Base-by-base conservation (phyloP, 192 early-diverging fungal genomes). In the Coemansia erecta region DNA sequence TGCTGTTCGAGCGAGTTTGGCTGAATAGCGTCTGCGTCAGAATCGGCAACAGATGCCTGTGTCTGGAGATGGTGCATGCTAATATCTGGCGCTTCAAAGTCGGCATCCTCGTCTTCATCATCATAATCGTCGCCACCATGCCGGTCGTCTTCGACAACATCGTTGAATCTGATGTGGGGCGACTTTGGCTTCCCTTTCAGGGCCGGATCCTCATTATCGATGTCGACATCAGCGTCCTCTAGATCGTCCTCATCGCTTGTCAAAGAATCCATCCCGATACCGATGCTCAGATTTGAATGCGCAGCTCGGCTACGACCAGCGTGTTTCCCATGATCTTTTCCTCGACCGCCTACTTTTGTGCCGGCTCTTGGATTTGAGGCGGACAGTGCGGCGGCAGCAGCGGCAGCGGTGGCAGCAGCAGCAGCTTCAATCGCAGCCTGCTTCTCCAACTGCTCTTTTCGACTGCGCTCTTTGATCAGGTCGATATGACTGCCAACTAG, bases 71-170 rank as follows among this genome's bases (percentile, higher is more conserved):
- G 52, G 26, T 40, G 44, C 23, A 46, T 51, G 51, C 58, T 54
- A 14, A 64, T 49, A 19, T 50, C 55, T 3, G 74, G 74, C 11
- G 74, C 74, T 45, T 71, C 74, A 68, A 77, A 77, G 31, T 77
- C 74, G 12, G 65, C 64, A 60, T 71, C 74, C n/a, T 71, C 73
- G 8, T 70, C 73, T 10, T 59, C 40, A 2, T 56, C 55, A 8
- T 56, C 61, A 43, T 64, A 65, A 0, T 58, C 64, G 21, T 58
- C 56, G 0, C 23, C 49, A 22, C 47, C 33, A 24, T 55, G 35
- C 1, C 48, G 19, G 55, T 47, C 47, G 11, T 46, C 58, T 14
- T 57, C 55, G 12, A 11, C 37, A 28, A 19, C 52, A 21, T 40
- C 1, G 52, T 35, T 18, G 26, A 17, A 28, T 15, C 15, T 13